Percentiles rank a stretch among this genome's conserved stretches.
Conservation (phyloP, 257 asterid species). For the Paraleonurus japonicus region DNA sequence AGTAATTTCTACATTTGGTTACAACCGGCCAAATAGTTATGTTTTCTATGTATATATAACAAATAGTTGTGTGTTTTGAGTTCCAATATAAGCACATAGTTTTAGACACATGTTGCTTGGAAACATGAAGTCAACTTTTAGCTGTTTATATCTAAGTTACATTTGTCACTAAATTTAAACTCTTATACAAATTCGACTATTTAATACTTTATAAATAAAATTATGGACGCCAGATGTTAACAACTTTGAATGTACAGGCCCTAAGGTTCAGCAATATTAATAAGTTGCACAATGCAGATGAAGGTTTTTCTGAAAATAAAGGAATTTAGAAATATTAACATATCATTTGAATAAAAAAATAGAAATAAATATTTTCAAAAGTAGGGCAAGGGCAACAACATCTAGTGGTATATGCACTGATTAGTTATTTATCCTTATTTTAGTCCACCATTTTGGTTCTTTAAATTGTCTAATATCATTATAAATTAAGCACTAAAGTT, state of each 20-base stretch:
- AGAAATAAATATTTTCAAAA: background rate
- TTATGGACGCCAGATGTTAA: background rate
- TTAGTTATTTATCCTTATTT: conserved; percentile 1
- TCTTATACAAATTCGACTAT: too few species aligned
- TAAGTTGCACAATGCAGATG: background rate
- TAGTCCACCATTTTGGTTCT: background rate
- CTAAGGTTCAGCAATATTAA: too few species aligned
- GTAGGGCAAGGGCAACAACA: conserved; percentile 5
- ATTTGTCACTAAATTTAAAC: background rate
- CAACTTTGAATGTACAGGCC: background rate
- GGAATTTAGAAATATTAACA: background rate
- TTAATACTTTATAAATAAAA: too few species aligned
- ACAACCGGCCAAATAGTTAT: conserved; percentile 35
- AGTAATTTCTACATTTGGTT: conserved; percentile 11
- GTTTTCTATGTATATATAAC: background rate
- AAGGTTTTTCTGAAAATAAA: too few species aligned
- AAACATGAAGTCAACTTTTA: conserved; percentile 24
- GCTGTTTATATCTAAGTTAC: background rate
- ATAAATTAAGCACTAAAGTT: conserved; percentile 8
- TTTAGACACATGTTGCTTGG: conserved; percentile 17
- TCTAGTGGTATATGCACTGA: conserved; percentile 13
- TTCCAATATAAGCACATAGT: conserved; percentile 15
- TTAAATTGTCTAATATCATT: background rate
- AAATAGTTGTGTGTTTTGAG: conserved; percentile 9
- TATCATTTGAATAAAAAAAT: background rate